Evolutionary conservation across 805 yeast genomes (phyloP).

Genomic region (Schwanniomyces pseudopolymorphus): DNA sequence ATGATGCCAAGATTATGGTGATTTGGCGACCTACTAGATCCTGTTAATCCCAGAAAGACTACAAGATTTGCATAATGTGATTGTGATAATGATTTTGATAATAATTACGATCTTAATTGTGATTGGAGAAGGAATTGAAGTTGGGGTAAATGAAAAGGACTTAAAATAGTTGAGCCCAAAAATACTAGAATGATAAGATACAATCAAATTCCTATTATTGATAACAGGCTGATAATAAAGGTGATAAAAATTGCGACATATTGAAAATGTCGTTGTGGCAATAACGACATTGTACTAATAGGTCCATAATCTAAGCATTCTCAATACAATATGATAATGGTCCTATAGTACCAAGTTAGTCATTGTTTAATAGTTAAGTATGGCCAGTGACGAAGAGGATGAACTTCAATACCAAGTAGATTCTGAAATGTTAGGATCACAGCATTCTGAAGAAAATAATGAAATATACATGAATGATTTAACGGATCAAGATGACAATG

Average conservation of each 20-base stretch:
- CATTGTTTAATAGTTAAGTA: background rate
- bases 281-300: background rate
- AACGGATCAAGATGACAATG: conserved; percentile 1
- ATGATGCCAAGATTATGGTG: too few species aligned
- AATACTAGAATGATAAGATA: too few species aligned
- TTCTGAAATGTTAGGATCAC: conserved; percentile 4
- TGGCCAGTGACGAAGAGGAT: background rate
- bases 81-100: too few species aligned
- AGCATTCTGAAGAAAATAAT: conserved; percentile 3
- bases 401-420: conserved; percentile 1
- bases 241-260: background rate
- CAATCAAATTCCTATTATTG: too few species aligned
- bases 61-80: too few species aligned
- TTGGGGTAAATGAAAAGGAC: too few species aligned
- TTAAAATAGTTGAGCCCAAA: too few species aligned
- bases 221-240: too few species aligned
- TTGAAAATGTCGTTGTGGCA: background rate
- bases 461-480: conserved; percentile 4
- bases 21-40: too few species aligned
- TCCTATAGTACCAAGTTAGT: background rate
- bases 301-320: background rate
- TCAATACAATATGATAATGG: background rate
- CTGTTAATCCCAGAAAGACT: too few species aligned
- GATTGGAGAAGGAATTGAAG: too few species aligned
- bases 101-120: too few species aligned